Base-by-base conservation (phyloP, 2,329 filamentous ascomycete genomes). In the Orbilia quercus region DNA sequence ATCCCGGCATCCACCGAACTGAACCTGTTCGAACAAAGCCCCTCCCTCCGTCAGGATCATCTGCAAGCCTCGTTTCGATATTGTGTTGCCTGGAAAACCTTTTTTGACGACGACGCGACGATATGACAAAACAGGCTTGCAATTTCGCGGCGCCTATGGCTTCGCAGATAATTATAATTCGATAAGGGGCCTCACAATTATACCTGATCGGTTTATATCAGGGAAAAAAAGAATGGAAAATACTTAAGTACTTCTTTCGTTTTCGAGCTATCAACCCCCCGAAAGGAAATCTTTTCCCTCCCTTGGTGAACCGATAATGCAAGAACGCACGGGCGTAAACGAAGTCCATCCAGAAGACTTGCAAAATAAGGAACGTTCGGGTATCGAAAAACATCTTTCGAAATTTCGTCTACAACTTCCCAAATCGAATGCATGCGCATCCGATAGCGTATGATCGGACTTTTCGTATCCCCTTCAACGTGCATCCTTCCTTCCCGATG, bases 111-210 rank as follows among this genome's bases (percentile, higher is more conserved):
- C 31, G 63, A 53, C 44, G 45, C 31, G 42, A 62, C 31, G 55
- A 70, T 44, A 72, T 72, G 67, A 64, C 59, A 51, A 72, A 72
- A 72, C 67, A 42, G 23, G 20, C 34, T n/a, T 31, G 53, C 67
- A 72, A 65, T 72, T 63, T 72, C 67, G 59, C 67, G 67, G 67
- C 67, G 67, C 67, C 59, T 72, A 72, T 55, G 53, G 14, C 50
- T n/a, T 42, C 22, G 54, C 53, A 45, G 14, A 20, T 16, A 45
- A n/a, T n/a, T n/a, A n/a, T n/a, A n/a, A n/a, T 28, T 36, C 42
- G 50, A 62, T 63, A 70, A 62, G 50, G 65, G 51, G 42, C 38
- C 40, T 62, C 44, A 14, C 20, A 58, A 31, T 71, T 63, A 63
- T 69, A 55, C 18, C 40, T 51, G 28, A 64, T 57, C 66, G 45